Percentiles rank a stretch among this genome's conserved stretches.
These are phyloP conservation scores for Calonectria pseudoturangicola DNA, from an alignment of 2,329 filamentous ascomycete genomes.

Conservation along the genomic window DNA sequence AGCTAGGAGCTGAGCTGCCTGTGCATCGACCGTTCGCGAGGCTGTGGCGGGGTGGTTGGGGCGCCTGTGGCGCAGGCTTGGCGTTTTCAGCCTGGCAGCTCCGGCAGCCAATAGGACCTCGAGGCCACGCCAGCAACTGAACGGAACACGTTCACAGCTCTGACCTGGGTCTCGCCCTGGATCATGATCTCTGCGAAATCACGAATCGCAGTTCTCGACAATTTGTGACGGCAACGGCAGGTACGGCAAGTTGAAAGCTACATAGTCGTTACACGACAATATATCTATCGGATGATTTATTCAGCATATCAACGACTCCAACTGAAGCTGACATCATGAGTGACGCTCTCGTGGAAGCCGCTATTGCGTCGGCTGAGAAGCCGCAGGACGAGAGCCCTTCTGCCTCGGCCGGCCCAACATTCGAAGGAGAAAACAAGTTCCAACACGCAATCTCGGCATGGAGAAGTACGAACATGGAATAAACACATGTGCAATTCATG, in stretches of 20 bases:
- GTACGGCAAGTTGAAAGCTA: slow-evolving; percentile 32
- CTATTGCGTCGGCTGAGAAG: slow-evolving; percentile 49
- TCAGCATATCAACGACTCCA: slow-evolving; percentile 36
- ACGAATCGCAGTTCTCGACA: slow-evolving; percentile 36
- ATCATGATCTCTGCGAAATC: slow-evolving; percentile 31
- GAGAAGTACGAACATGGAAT: slow-evolving; percentile 80
- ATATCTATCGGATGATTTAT: slow-evolving; percentile 46
- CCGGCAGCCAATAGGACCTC: slow-evolving; percentile 47
- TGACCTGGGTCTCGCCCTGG: slow-evolving; percentile 20
- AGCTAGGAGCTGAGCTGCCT: slow-evolving; percentile 47
- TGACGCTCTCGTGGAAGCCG: slow-evolving; percentile 57
- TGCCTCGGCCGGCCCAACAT: slow-evolving; percentile 47
- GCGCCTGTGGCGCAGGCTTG: slow-evolving; percentile 49
- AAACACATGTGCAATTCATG: background rate
- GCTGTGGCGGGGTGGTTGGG: slow-evolving; percentile 47
- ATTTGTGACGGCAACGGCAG: slow-evolving; percentile 20
- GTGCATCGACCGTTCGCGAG: slow-evolving; percentile 44
- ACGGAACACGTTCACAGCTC: slow-evolving; percentile 53
- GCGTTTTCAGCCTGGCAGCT: slow-evolving; percentile 53
- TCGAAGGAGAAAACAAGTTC: slow-evolving; percentile 89
- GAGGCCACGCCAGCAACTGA: slow-evolving; percentile 46
- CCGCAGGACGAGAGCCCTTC: slow-evolving; percentile 50
- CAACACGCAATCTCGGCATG: slow-evolving; percentile 96
- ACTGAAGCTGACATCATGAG: slow-evolving; percentile 55
- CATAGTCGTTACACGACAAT: slow-evolving; percentile 38